Conservation (phyloP, 2,329 filamentous ascomycete genomes). For the Sclerotinia minor region DNA sequence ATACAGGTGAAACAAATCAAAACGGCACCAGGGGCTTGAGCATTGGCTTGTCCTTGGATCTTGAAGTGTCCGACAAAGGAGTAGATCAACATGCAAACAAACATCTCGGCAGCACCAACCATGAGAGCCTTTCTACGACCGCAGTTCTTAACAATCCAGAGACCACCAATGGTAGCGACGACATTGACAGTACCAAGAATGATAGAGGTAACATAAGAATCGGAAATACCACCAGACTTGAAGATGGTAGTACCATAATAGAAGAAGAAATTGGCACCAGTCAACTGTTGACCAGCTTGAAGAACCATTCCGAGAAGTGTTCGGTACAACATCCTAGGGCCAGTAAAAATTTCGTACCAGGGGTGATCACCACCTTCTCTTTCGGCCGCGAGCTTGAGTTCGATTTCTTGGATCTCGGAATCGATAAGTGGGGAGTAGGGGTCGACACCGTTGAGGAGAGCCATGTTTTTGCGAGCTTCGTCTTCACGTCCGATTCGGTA, state of each 20-base stretch:
- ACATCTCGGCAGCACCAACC: slow-evolving; percentile 61
- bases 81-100: slow-evolving; percentile 59
- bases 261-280: slow-evolving; percentile 69
- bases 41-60: slow-evolving; percentile 46
- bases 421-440: slow-evolving; percentile 46
- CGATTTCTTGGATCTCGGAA: slow-evolving; percentile 54
- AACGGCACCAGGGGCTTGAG: slow-evolving; percentile 54
- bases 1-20: slow-evolving; percentile 70
- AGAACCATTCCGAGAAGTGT: slow-evolving; percentile 62
- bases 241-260: slow-evolving; percentile 68
- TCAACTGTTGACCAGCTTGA: slow-evolving; percentile 67
- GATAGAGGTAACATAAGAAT: slow-evolving; percentile 68
- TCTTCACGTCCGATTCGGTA: slow-evolving; percentile 50
- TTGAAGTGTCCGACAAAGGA: slow-evolving; percentile 52
- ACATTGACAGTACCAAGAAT: slow-evolving; percentile 69
- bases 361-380: slow-evolving; percentile 37
- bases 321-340: slow-evolving; percentile 64
- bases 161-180: slow-evolving; percentile 61
- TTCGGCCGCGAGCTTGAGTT: slow-evolving; percentile 53
- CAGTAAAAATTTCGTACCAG: slow-evolving; percentile 65
- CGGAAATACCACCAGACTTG: slow-evolving; percentile 60
- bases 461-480: slow-evolving; percentile 52
- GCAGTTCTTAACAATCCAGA: slow-evolving; percentile 65
- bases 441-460: slow-evolving; percentile 46
- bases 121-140: slow-evolving; percentile 65